These are phyloP conservation scores for Adansonia grandidieri DNA, from an alignment of 441 rosid species.

Conservation along the genomic window DNA sequence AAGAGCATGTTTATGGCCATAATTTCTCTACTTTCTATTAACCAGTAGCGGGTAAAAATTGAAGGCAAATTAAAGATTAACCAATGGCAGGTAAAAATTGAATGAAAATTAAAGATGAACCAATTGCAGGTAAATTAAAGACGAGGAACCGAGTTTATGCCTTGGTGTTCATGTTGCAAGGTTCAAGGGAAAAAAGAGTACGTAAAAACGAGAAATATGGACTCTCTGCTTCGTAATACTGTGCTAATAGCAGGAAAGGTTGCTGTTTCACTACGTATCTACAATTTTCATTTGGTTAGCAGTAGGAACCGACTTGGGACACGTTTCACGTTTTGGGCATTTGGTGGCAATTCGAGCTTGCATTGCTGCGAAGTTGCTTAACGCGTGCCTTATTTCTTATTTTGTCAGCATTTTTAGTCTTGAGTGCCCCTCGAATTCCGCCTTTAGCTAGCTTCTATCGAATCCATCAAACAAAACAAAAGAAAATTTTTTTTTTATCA, in stretches of 20 bases:
- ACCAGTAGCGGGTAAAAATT: neutral
- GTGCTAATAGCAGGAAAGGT: neutral
- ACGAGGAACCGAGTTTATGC: neutral
- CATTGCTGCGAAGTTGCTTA: constrained; percentile 6
- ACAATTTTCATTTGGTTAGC: neutral
- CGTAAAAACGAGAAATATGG: neutral
- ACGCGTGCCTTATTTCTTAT: constrained; percentile 24
- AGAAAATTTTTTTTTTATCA: neutral
- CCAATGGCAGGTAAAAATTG: neutral
- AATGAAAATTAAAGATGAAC: neutral
- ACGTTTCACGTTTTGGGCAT: constrained; percentile 32
- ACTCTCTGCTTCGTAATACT: neutral
- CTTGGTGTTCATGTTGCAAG: constrained; percentile 33
- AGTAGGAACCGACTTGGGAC: constrained; percentile 20
- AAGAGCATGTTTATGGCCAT: constrained; percentile 21
- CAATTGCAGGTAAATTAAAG: neutral
- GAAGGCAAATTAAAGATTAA: neutral
- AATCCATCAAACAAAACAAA: neutral
- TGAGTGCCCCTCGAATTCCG: neutral
- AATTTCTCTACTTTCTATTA: constrained; percentile 29
- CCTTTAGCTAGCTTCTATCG: neutral
- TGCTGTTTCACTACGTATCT: neutral
- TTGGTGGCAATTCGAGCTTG: constrained; percentile 32
- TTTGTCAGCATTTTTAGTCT: neutral
- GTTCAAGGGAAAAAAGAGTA: neutral